These are phyloP conservation scores for Suillus brevipes DNA, from an alignment of 768 basidiomycete species.

Conservation along the genomic window DNA sequence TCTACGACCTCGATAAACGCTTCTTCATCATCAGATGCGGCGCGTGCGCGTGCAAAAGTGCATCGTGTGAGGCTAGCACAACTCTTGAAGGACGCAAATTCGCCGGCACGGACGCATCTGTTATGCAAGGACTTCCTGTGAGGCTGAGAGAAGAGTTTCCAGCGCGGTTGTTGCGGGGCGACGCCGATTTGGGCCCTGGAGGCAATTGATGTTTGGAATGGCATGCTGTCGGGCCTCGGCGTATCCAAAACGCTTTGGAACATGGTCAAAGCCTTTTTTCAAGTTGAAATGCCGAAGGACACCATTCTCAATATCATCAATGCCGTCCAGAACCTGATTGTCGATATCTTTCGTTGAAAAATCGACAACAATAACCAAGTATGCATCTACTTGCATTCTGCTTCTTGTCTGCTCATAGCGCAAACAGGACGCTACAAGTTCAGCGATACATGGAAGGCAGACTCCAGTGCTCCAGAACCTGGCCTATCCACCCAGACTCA, in stretches of 20 bases:
- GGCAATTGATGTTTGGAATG: slow-evolving; percentile 62
- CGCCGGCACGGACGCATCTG: slow-evolving; percentile 70
- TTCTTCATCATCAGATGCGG: slow-evolving; percentile 88
- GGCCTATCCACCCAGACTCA: slow-evolving; percentile 21
- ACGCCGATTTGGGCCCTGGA: slow-evolving; percentile 57
- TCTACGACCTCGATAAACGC: slow-evolving; percentile 76
- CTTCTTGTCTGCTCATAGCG: slow-evolving; percentile 11
- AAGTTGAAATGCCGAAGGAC: slow-evolving; percentile 60
- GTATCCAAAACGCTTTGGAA: slow-evolving; percentile 74
- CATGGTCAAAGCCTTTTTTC: slow-evolving; percentile 61
- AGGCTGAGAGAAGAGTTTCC: slow-evolving; percentile 76
- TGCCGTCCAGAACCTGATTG: slow-evolving; percentile 50
- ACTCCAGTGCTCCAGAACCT: slow-evolving; percentile 42
- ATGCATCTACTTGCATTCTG: slow-evolving; percentile 6
- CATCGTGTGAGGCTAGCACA: slow-evolving; percentile 44
- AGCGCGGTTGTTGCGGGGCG: slow-evolving; percentile 56
- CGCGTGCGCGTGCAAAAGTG: slow-evolving; percentile 61
- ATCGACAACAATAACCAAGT: slow-evolving; percentile 29
- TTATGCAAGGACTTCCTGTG: slow-evolving; percentile 66
- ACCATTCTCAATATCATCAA: slow-evolving; percentile 58
- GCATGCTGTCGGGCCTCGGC: slow-evolving; percentile 64
- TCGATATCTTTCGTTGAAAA: slow-evolving; percentile 24
- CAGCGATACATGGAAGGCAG: slow-evolving; percentile 63
- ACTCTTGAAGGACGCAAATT: slow-evolving; percentile 60
- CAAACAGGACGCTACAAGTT: slow-evolving; percentile 48